phyloP scores from a whole-genome alignment of 345 rosid species.

The Syzygium aqueum region DNA sequence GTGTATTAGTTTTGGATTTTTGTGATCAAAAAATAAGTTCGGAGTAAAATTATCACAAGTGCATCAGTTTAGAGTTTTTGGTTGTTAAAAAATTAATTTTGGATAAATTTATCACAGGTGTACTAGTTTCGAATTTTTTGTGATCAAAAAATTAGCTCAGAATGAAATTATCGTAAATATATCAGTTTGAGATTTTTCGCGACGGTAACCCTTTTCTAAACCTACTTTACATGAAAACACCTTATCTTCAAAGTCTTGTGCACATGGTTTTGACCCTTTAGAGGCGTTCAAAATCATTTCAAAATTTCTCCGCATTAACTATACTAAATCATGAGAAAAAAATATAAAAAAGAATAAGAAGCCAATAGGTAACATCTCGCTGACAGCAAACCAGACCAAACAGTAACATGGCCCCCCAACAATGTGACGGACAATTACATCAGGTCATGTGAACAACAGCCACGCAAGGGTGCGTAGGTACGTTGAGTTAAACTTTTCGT shows the following conservation, averaged over 20 bases:
- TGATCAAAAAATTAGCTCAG: too few relatives aligned
- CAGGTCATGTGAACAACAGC: background rate
- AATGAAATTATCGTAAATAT: too few relatives aligned
- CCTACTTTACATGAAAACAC: background rate
- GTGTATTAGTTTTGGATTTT: too few relatives aligned
- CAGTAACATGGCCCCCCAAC: background rate
- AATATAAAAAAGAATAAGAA: background rate
- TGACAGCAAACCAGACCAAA: background rate
- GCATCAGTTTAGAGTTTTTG: too few relatives aligned
- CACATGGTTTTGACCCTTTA: background rate
- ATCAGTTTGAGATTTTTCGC: too few relatives aligned
- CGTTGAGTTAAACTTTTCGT: background rate
- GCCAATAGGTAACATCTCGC: background rate
- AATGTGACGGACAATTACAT: background rate
- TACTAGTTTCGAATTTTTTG: too few relatives aligned
- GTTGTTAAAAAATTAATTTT: too few relatives aligned
- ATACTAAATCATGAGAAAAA: background rate
- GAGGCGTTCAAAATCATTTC: background rate
- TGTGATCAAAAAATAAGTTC: too few relatives aligned
- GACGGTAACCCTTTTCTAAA: too few relatives aligned
- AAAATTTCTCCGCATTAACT: background rate
- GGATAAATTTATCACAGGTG: too few relatives aligned
- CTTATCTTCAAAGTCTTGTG: background rate
- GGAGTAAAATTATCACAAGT: too few relatives aligned
- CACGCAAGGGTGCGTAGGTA: background rate